These are phyloP conservation scores for Apiospora phragmitis DNA, from an alignment of 2,329 filamentous ascomycete genomes.

Conservation along the genomic window DNA sequence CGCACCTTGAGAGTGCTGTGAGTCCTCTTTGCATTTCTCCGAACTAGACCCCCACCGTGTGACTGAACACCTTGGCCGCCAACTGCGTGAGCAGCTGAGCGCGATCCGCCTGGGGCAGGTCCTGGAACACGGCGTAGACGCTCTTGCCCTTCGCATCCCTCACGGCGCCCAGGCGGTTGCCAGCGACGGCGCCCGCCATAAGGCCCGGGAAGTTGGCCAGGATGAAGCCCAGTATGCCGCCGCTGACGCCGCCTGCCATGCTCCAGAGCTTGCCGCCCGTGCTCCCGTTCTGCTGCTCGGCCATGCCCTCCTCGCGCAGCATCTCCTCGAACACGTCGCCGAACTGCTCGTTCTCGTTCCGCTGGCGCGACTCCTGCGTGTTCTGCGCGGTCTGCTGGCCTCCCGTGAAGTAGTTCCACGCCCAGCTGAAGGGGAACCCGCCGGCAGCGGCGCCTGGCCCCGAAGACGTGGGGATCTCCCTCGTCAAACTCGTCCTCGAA, in stretches of 20 bases:
- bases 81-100: conserved; percentile 79
- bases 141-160: conserved; percentile 92
- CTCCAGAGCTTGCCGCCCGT: conserved; percentile 81
- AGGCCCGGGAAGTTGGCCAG: conserved; percentile 88
- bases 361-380: conserved; percentile 44
- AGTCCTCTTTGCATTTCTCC: not conserved
- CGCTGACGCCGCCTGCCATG: conserved; percentile 80
- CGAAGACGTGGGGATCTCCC: conserved; percentile 36
- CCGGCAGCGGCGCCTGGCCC: conserved; percentile 39
- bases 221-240: conserved; percentile 91
- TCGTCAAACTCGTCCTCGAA: conserved; percentile 48
- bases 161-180: conserved; percentile 87
- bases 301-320: conserved; percentile 83
- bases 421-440: conserved; percentile 71
- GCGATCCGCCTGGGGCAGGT: conserved; percentile 81
- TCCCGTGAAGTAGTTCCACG: conserved; percentile 61
- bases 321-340: conserved; percentile 87
- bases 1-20: not conserved
- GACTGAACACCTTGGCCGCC: conserved; percentile 83
- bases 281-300: conserved; percentile 60
- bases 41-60: conserved; percentile 58
- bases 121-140: conserved; percentile 87
- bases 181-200: conserved; percentile 86
- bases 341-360: conserved; percentile 77
- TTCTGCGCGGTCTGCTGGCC: conserved; percentile 33